Evolutionary conservation across 495 filamentous ascomycete species (phyloP).

Genomic region (Neurospora discreta): DNA sequence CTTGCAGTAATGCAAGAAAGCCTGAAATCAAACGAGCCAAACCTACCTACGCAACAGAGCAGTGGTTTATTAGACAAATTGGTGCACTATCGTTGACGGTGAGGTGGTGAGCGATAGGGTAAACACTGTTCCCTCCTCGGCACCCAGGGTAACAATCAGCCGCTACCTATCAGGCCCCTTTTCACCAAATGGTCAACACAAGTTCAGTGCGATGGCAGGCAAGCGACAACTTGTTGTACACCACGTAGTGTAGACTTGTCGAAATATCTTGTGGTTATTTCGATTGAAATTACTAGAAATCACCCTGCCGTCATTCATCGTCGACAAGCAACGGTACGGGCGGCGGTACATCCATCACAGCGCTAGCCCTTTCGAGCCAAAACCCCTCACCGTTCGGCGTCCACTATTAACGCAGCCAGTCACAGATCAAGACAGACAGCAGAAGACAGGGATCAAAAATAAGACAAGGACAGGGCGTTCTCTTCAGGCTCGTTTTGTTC

Average conservation of each 20-base stretch:
- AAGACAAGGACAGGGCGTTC: constrained; percentile 7
- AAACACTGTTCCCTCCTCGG: not conserved
- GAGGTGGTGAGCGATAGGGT: not conserved
- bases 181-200: not conserved
- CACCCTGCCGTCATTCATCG: constrained; percentile 5
- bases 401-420: constrained; percentile 12
- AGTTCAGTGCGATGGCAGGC: not conserved
- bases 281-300: not conserved
- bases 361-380: constrained; percentile 9
- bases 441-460: constrained; percentile 9
- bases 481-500: constrained; percentile 16
- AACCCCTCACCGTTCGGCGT: constrained; percentile 15
- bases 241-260: not conserved
- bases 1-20: not conserved
- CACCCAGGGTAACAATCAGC: not conserved
- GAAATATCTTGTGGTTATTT: not conserved
- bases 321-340: constrained; percentile 8
- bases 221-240: not conserved
- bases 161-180: not conserved
- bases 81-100: not conserved
- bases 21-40: not conserved
- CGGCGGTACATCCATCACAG: constrained; percentile 10
- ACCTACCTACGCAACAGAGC: not conserved
- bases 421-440: constrained; percentile 13
- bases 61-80: not conserved